A percentile compares a stretch with the other conserved stretches of the same genome.
Evolutionary conservation across 2,329 filamentous ascomycete species (phyloP).

Genomic region (Fusarium coicis): DNA sequence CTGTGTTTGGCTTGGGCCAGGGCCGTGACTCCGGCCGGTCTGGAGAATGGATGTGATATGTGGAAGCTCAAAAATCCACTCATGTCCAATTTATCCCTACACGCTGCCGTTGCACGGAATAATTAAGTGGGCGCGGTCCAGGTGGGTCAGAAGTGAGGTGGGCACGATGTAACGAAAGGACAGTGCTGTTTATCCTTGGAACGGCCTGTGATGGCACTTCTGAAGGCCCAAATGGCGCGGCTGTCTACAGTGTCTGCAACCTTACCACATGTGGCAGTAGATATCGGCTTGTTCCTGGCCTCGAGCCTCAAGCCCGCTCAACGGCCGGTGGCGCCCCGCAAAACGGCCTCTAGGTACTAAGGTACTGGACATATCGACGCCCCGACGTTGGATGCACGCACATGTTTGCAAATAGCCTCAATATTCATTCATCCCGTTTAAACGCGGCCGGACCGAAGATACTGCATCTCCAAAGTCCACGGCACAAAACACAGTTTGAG

Average conservation of each 20-base stretch:
- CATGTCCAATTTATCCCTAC: slow-evolving; percentile 28
- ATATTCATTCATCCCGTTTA: not conserved
- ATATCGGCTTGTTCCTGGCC: slow-evolving; percentile 28
- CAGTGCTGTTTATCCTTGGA: slow-evolving; percentile 13
- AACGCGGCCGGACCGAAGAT: not conserved
- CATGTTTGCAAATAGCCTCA: slow-evolving; percentile 27
- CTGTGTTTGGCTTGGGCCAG: slow-evolving; percentile 26
- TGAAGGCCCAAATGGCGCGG: slow-evolving; percentile 3
- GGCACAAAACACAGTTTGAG: not conserved
- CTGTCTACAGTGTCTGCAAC: slow-evolving; percentile 25
- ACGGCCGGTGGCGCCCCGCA: slow-evolving; percentile 31
- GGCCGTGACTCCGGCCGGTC: slow-evolving; percentile 37
- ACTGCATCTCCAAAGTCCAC: not conserved
- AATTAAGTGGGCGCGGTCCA: slow-evolving; percentile 22
- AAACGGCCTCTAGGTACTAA: not conserved
- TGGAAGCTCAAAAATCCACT: slow-evolving; percentile 23
- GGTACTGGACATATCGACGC: not conserved
- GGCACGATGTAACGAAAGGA: slow-evolving; percentile 39
- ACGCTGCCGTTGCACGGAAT: slow-evolving; percentile 22
- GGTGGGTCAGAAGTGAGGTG: slow-evolving; percentile 15
- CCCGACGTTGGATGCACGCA: not conserved
- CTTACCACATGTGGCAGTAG: slow-evolving; percentile 20
- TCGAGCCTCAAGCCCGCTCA: not conserved
- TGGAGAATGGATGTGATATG: slow-evolving; percentile 35
- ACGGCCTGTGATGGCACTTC: not conserved